These are phyloP conservation scores for Entophlyctis helioformis DNA, from an alignment of 192 early-diverging fungal genomes.

Conservation along the genomic window DNA sequence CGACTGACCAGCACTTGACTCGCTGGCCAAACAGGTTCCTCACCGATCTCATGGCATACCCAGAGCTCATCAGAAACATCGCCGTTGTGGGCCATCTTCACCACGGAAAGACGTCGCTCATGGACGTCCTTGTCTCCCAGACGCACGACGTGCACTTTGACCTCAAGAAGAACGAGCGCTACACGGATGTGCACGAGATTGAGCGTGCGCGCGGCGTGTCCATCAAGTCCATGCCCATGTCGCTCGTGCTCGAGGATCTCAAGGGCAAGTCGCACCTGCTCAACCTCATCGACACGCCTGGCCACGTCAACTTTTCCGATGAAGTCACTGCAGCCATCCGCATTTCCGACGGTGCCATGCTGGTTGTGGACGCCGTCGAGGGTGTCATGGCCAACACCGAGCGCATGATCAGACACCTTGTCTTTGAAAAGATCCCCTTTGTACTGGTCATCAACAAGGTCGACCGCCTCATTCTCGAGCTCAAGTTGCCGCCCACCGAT, in stretches of 20 bases:
- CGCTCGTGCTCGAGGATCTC: slow-evolving; percentile 75
- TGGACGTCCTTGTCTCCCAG: slow-evolving; percentile 83
- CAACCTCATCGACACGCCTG: slow-evolving; percentile 91
- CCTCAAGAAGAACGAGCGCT: slow-evolving; percentile 45
- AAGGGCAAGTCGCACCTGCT: slow-evolving; percentile 78
- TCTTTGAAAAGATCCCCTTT: slow-evolving; percentile 66
- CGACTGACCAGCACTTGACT: background rate
- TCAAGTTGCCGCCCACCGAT: slow-evolving; percentile 91
- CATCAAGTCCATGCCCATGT: slow-evolving; percentile 91
- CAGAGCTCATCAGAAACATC: slow-evolving; percentile 76
- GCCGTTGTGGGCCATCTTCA: slow-evolving; percentile 89
- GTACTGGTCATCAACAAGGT: slow-evolving; percentile 95
- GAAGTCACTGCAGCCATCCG: slow-evolving; percentile 79
- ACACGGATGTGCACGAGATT: slow-evolving; percentile 86
- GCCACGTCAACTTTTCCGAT: slow-evolving; percentile 91
- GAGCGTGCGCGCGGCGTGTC: slow-evolving; percentile 82
- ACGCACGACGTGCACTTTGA: slow-evolving; percentile 60
- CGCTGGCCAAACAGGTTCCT: slow-evolving; percentile 5
- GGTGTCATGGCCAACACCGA: slow-evolving; percentile 95
- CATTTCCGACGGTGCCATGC: slow-evolving; percentile 77
- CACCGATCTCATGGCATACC: slow-evolving; percentile 37
- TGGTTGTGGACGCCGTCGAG: slow-evolving; percentile 93
- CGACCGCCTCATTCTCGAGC: slow-evolving; percentile 92
- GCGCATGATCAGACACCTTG: slow-evolving; percentile 67
- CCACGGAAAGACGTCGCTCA: slow-evolving; percentile 92